Evolutionary conservation across 2,329 filamentous ascomycete species (phyloP).

Genomic region (Ophiostoma himal-ulmi): DNA sequence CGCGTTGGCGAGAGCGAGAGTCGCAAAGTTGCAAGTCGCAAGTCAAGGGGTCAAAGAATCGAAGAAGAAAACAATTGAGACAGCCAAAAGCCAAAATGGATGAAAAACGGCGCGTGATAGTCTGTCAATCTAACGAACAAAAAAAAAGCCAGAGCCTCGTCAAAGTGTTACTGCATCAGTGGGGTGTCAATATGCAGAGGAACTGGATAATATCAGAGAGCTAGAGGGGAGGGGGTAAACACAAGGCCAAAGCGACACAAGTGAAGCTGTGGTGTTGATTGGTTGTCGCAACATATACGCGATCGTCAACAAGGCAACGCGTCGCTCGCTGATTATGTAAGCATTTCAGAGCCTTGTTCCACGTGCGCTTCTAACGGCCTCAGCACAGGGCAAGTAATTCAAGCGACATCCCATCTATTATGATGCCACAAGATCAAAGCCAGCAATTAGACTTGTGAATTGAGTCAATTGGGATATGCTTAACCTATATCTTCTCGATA

Average conservation of each 20-base stretch:
- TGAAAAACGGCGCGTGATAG: neutral
- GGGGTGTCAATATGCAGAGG: neutral
- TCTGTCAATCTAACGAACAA: neutral
- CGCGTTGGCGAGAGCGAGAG: neutral
- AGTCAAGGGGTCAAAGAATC: neutral
- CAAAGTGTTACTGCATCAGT: conserved; percentile 2
- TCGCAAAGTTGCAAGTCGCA: neutral
- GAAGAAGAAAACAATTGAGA: conserved; percentile 5
- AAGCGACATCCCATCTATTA: no score
- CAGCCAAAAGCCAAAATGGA: neutral
- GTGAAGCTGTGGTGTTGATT: conserved; percentile 17
- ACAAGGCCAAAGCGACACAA: neutral
- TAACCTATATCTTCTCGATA: neutral
- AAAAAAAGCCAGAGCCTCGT: neutral
- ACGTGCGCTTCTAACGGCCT: neutral
- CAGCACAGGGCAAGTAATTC: no score
- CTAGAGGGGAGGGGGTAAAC: neutral
- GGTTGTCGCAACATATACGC: conserved; percentile 14
- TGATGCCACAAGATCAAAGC: no score
- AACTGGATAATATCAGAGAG: conserved; percentile 8
- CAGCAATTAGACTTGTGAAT: no score
- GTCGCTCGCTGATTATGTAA: conserved; percentile 10
- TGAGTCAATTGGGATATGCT: no score
- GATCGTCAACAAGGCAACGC: conserved; percentile 21
- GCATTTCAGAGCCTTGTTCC: neutral